These are phyloP conservation scores for Cercophora sp. DNA, from an alignment of 495 filamentous ascomycete genomes.

Conservation along the genomic window DNA sequence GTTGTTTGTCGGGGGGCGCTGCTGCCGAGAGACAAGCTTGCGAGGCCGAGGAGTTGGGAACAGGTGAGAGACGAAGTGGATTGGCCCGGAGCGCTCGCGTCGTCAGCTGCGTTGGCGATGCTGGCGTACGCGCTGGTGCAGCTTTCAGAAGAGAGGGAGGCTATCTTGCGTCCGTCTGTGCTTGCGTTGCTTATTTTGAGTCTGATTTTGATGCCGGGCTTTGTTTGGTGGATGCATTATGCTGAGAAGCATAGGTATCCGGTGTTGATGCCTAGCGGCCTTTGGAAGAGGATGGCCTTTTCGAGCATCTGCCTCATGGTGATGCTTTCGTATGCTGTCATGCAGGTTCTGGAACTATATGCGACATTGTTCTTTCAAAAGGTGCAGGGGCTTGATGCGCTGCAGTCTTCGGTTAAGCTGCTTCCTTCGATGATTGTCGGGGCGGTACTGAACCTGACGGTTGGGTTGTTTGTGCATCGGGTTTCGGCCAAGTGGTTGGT, in stretches of 20 bases:
- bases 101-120: constrained; percentile 6
- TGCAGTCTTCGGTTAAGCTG: constrained; percentile 50
- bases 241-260: constrained; percentile 38
- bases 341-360: constrained; percentile 39
- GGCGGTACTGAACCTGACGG: constrained; percentile 48
- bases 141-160: constrained; percentile 6
- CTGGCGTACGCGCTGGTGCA: constrained; percentile 15
- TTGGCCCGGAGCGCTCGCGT: constrained; percentile 15
- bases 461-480: constrained; percentile 52
- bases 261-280: constrained; percentile 51
- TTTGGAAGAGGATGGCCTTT: constrained; percentile 51
- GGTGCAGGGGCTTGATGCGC: constrained; percentile 35
- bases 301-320: constrained; percentile 48
- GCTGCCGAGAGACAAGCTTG: not conserved
- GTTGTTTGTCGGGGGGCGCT: constrained; percentile 1
- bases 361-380: constrained; percentile 33
- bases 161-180: constrained; percentile 34
- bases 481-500: constrained; percentile 48
- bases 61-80: constrained; percentile 11
- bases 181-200: constrained; percentile 39
- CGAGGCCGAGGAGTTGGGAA: not conserved
- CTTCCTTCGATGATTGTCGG: constrained; percentile 55
- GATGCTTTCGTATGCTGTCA: constrained; percentile 42
- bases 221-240: constrained; percentile 44
- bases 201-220: constrained; percentile 37